Percentiles rank a stretch among this genome's conserved stretches.
Evolutionary conservation across 768 basidiomycete species (phyloP).

Genomic region (Tephrocybe sp.): DNA sequence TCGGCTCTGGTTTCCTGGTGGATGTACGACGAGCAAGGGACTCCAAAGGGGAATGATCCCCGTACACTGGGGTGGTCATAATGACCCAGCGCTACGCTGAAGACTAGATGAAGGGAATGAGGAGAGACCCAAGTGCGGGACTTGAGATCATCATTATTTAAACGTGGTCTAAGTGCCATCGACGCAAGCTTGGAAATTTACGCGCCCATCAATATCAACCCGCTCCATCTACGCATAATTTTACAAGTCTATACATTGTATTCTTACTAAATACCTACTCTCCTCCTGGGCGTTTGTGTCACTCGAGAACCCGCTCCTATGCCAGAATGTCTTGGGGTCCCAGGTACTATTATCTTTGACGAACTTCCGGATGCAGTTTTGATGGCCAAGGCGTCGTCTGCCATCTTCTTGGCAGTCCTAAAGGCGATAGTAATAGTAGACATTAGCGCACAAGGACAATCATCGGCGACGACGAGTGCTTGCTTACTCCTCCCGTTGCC

Average conservation of each 20-base stretch:
- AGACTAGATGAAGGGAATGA: not conserved
- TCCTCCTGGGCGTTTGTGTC: conserved; percentile 73
- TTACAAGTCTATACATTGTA: conserved; percentile 4
- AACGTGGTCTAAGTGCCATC: not conserved
- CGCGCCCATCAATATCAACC: not conserved
- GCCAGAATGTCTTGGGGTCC: conserved; percentile 75
- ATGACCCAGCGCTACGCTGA: not conserved
- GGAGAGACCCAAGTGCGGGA: not conserved
- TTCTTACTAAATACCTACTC: conserved; percentile 63
- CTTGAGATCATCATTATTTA: not conserved
- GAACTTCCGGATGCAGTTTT: conserved; percentile 53
- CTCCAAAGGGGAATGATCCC: conserved; percentile 53
- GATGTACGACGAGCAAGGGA: conserved; percentile 57
- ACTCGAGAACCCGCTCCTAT: conserved; percentile 64
- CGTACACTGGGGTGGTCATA: conserved; percentile 21
- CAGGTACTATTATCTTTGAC: conserved; percentile 74
- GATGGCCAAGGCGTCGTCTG: conserved; percentile 57
- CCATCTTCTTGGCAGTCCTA: conserved; percentile 63
- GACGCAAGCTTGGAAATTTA: too few species aligned
- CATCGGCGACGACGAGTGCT: conserved; percentile 11
- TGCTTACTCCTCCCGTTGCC: conserved; percentile 73
- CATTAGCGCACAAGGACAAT: not conserved
- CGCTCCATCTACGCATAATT: not conserved
- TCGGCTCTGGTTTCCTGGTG: conserved; percentile 33
- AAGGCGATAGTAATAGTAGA: not conserved